These are phyloP conservation scores for Silene uniflora DNA, from an alignment of 148 eudicot genomes.

Conservation along the genomic window DNA sequence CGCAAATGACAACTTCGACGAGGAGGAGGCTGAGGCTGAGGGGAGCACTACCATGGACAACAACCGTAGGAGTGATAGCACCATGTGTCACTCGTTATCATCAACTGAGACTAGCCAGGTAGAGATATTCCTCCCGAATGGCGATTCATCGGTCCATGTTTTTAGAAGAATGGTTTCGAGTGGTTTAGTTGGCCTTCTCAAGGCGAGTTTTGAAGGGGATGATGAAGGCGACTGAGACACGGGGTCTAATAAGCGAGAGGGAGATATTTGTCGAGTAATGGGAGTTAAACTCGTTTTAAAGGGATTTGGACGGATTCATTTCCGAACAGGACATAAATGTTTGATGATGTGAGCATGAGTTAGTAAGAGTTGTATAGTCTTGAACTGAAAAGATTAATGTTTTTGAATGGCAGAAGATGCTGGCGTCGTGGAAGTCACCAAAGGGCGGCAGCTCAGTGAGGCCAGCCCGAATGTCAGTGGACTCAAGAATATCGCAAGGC, in stretches of 20 bases:
- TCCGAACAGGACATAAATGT: slow-evolving; percentile 53
- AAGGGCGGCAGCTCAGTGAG: slow-evolving; percentile 36
- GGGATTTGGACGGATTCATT: slow-evolving; percentile 74
- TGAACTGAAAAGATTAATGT: slow-evolving; percentile 53
- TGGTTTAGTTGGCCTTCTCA: no score
- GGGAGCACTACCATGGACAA: not conserved
- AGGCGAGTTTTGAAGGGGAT: no score
- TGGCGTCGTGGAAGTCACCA: slow-evolving; percentile 64
- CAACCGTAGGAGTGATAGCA: not conserved
- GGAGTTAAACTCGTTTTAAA: slow-evolving; percentile 32
- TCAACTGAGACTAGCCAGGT: slow-evolving; percentile 25
- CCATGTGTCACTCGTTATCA: not conserved
- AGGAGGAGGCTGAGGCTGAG: slow-evolving; percentile 24
- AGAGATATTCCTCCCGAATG: slow-evolving; percentile 72
- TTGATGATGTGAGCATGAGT: slow-evolving; percentile 47
- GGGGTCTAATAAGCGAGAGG: no score
- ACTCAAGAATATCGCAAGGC: slow-evolving; percentile 44
- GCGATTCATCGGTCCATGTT: slow-evolving; percentile 90
- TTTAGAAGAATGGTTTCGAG: not conserved
- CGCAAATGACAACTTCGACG: slow-evolving; percentile 28
- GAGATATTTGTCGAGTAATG: no score
- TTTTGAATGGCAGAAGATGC: slow-evolving; percentile 80
- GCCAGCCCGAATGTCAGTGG: slow-evolving; percentile 74
- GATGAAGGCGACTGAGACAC: no score
- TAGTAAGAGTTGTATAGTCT: slow-evolving; percentile 50